Conservation (phyloP, 2,329 filamentous ascomycete species). For the Dactylellina leptospora region DNA sequence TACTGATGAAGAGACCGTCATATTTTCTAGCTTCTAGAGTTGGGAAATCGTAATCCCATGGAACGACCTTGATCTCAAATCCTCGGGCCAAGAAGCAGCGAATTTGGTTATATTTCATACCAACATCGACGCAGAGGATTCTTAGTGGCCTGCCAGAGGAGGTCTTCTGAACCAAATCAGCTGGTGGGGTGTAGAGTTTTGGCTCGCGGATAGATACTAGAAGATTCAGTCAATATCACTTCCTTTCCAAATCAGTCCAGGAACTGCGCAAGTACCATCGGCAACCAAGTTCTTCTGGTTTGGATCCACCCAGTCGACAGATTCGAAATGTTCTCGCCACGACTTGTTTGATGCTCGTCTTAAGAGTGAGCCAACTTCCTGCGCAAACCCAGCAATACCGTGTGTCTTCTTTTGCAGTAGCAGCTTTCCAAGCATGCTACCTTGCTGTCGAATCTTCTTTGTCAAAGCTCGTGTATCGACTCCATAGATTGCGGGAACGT, state of each 20-base stretch:
- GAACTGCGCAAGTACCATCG: slow-evolving; percentile 73
- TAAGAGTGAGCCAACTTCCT: slow-evolving; percentile 61
- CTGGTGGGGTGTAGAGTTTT: slow-evolving; percentile 81
- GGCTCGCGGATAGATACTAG: slow-evolving; percentile 87
- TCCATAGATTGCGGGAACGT: slow-evolving; percentile 90
- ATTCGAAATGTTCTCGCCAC: slow-evolving; percentile 74
- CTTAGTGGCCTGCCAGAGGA: slow-evolving; percentile 86
- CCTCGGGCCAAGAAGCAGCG: slow-evolving; percentile 90
- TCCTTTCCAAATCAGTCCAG: not conserved
- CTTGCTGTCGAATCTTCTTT: slow-evolving; percentile 90
- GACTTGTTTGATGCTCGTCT: slow-evolving; percentile 60
- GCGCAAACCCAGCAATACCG: slow-evolving; percentile 56
- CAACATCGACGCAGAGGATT: slow-evolving; percentile 92
- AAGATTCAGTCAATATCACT: slow-evolving; percentile 32
- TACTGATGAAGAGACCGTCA: slow-evolving; percentile 96
- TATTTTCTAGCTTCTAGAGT: slow-evolving; percentile 80
- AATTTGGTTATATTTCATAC: slow-evolving; percentile 98
- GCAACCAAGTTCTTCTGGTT: slow-evolving; percentile 92
- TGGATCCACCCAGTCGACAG: slow-evolving; percentile 87
- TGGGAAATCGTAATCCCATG: slow-evolving; percentile 94
- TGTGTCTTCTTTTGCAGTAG: slow-evolving; percentile 71
- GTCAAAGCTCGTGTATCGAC: slow-evolving; percentile 93
- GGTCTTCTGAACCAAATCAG: slow-evolving; percentile 78
- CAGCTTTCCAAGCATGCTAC: slow-evolving; percentile 94
- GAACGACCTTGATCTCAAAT: slow-evolving; percentile 91